A percentile compares a stretch with the other conserved stretches of the same genome.
phyloP scores from a whole-genome alignment of 1,284 basidiomycete species.

The Schizophyllum commune region DNA sequence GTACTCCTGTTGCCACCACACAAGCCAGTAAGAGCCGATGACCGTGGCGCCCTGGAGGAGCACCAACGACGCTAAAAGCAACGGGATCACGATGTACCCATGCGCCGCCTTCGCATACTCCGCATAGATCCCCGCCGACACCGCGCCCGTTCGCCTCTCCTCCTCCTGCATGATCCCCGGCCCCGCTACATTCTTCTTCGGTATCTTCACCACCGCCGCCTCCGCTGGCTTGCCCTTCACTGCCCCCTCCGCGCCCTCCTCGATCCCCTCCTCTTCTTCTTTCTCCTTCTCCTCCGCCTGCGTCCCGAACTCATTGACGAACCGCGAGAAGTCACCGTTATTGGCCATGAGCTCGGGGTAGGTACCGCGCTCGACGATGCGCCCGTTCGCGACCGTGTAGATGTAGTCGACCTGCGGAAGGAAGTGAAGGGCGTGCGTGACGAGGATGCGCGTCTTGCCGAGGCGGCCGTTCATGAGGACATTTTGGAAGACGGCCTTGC shows the following conservation, averaged over 20 bases:
- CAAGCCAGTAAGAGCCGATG: constrained; percentile 57
- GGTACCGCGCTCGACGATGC: constrained; percentile 70
- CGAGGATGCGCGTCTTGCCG: constrained; percentile 76
- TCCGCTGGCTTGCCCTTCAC: background rate
- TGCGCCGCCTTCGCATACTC: constrained; percentile 48
- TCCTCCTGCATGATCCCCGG: constrained; percentile 12
- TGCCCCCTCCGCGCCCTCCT: constrained; percentile 18
- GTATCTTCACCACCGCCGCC: background rate
- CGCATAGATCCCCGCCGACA: constrained; percentile 36
- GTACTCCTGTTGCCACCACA: background rate
- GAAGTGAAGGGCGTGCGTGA: constrained; percentile 81
- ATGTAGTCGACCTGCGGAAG: constrained; percentile 74
- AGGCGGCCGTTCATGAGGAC: constrained; percentile 56
- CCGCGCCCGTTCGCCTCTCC: constrained; percentile 17
- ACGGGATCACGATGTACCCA: constrained; percentile 45
- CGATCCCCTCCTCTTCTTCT: constrained; percentile 14
- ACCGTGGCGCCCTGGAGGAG: constrained; percentile 55
- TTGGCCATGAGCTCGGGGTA: constrained; percentile 60
- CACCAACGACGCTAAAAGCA: constrained; percentile 41
- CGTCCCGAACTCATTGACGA: constrained; percentile 58
- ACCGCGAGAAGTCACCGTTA: constrained; percentile 63
- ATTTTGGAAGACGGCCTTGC: constrained; percentile 80
- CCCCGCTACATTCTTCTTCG: background rate
- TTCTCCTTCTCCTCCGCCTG: constrained; percentile 23
- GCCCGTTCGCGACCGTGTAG: constrained; percentile 63